Conservation (phyloP, 495 filamentous ascomycete genomes). For the Lasiosphaeria miniovina region DNA sequence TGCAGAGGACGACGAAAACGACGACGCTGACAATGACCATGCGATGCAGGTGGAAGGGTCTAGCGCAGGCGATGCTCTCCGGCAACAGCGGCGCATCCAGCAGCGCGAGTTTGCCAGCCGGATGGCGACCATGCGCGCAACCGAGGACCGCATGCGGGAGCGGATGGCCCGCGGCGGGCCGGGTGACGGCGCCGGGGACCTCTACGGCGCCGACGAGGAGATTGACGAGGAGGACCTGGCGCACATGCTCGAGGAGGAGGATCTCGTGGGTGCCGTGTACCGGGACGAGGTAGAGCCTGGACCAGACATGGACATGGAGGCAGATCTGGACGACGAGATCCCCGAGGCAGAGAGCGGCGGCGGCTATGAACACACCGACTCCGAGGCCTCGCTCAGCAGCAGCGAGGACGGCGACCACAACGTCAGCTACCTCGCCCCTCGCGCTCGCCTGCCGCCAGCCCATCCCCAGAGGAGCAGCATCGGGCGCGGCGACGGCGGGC, state of each 20-base stretch:
- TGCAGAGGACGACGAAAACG: constrained; percentile 26
- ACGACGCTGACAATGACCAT: constrained; percentile 26
- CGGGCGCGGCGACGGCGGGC: constrained; percentile 4
- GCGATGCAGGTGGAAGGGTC: constrained; percentile 20
- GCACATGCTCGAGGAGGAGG: constrained; percentile 54
- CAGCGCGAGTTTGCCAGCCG: constrained; percentile 31
- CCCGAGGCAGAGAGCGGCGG: constrained; percentile 57
- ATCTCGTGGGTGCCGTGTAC: constrained; percentile 32
- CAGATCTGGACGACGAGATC: constrained; percentile 63
- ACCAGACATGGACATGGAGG: constrained; percentile 51
- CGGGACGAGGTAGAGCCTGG: constrained; percentile 22
- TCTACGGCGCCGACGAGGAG: constrained; percentile 45
- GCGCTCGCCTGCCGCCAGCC: constrained; percentile 12
- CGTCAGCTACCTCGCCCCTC: constrained; percentile 18
- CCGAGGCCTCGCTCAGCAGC: constrained; percentile 62
- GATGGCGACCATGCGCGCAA: constrained; percentile 34
- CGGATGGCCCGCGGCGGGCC: constrained; percentile 32
- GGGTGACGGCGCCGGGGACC: constrained; percentile 24
- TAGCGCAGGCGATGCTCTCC: constrained; percentile 16
- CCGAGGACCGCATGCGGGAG: constrained; percentile 47
- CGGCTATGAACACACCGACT: constrained; percentile 80
- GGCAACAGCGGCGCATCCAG: constrained; percentile 30
- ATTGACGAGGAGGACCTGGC: constrained; percentile 44
- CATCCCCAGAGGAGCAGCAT: constrained; percentile 14
- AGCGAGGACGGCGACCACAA: constrained; percentile 28